Evolutionary conservation across 257 asterid species (phyloP), one percentile per base, ranked within the genome.

Genomic region (Linaria vulgaris): DNA sequence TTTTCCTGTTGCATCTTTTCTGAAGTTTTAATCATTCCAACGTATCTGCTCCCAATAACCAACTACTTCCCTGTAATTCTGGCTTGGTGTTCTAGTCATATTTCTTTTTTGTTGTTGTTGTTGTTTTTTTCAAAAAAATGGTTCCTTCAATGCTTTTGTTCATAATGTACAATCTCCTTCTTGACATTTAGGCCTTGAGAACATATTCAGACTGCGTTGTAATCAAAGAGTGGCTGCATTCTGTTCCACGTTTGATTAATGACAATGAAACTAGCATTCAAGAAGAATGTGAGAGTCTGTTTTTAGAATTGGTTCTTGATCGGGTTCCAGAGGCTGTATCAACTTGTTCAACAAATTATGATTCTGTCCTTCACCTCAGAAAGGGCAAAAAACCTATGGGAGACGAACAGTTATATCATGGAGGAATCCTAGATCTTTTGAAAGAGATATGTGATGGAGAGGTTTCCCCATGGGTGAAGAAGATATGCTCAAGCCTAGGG

Each of bases 211-310:
- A 66, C 69, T 71, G 14, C 39, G 64, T 48, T 30, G 84, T 92
- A 65, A 76, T 79, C 37, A 92, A 77, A 76, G 96, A 89, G 83
- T 92, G 99, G 99, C 72, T 92, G 69, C 94, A 82, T 82, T 80
- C 97, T 30, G 71, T 84, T 68, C 95, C 90, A 15, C 97, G 91
- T 66, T 75, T 87, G 51, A 84, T 89, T 65, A 34, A 72, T 20
- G 99, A 92, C 69, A 87, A 87, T 47, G 99, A 92, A 82, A 78
- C 96, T 58, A 81, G 97, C 89, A 84, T 92, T 54, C 99, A 92
- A 75, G 99, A 92, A 74, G 99, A 92, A 80, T 89, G 97, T 23
- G 95, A 87, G 79, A 85, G 68, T 75, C 81, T 92, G 51, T 92
- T 92, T 63, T 74, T 83, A 22, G 99, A 92, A 76, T 80, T 92